phyloP scores from a whole-genome alignment of 495 filamentous ascomycete species.

The Bombardia bombarda region DNA sequence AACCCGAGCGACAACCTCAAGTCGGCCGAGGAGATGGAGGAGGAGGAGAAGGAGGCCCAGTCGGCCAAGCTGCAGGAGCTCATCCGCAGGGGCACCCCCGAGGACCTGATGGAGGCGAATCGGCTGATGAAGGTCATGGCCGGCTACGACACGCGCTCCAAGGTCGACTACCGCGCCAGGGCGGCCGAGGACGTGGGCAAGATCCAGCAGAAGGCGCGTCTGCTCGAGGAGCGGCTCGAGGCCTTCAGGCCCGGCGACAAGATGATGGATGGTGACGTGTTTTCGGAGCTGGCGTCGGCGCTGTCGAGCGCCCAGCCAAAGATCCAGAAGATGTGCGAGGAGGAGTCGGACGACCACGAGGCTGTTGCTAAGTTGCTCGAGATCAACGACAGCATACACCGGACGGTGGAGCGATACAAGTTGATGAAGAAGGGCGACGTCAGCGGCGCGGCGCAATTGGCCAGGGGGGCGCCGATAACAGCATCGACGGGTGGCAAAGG shows the following conservation, averaged over 20 bases:
- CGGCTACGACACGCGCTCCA: slow-evolving; percentile 86
- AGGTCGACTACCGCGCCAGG: slow-evolving; percentile 96
- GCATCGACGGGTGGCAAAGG: slow-evolving; percentile 50
- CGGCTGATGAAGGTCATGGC: slow-evolving; percentile 98
- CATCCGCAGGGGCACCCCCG: slow-evolving; percentile 82
- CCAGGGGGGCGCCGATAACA: slow-evolving; percentile 66
- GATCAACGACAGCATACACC: slow-evolving; percentile 97
- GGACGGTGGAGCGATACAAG: slow-evolving; percentile 91
- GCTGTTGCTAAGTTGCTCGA: slow-evolving; percentile 91
- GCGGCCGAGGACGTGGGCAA: slow-evolving; percentile 90
- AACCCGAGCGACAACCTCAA: slow-evolving; percentile 96
- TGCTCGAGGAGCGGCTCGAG: slow-evolving; percentile 89
- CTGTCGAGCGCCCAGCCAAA: slow-evolving; percentile 93
- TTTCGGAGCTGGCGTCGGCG: slow-evolving; percentile 88
- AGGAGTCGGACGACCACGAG: slow-evolving; percentile 93
- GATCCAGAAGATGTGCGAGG: slow-evolving; percentile 98
- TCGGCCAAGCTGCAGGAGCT: slow-evolving; percentile 96
- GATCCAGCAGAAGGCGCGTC: slow-evolving; percentile 85
- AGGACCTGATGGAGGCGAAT: slow-evolving; percentile 93
- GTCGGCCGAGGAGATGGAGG: slow-evolving; percentile 98
- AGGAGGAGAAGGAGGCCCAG: slow-evolving; percentile 88
- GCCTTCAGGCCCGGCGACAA: slow-evolving; percentile 73
- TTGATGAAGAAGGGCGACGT: slow-evolving; percentile 89
- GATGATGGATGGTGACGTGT: slow-evolving; percentile 85
- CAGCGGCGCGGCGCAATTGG: slow-evolving; percentile 77